These are phyloP conservation scores for Boletus pseudo-olivaceus DNA, from an alignment of 768 basidiomycete species.

Conservation along the genomic window DNA sequence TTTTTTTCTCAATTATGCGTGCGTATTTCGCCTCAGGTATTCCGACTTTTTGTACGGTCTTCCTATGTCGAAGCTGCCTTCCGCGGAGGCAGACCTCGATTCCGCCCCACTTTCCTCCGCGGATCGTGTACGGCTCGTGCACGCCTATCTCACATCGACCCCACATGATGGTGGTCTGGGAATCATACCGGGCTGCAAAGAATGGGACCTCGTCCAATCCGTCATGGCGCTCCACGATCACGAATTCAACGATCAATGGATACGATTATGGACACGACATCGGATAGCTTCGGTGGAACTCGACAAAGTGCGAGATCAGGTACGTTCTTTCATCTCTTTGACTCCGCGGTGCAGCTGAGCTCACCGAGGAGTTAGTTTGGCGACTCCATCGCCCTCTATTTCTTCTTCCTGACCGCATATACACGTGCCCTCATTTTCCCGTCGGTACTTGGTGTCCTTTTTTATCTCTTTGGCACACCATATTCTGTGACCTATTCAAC, in stretches of 20 bases:
- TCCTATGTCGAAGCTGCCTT: constrained; percentile 48
- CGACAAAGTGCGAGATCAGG: constrained; percentile 71
- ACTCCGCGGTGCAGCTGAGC: not conserved
- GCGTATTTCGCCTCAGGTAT: constrained; percentile 39
- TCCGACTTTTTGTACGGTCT: constrained; percentile 77
- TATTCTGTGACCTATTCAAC: constrained; percentile 79
- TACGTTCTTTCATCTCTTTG: constrained; percentile 26
- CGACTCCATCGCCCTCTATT: constrained; percentile 82
- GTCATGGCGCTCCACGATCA: constrained; percentile 85
- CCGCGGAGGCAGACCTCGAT: constrained; percentile 40
- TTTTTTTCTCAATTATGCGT: not conserved
- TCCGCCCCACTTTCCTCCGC: constrained; percentile 56
- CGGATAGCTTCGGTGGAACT: constrained; percentile 62
- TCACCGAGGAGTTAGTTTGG: constrained; percentile 52
- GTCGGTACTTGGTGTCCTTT: constrained; percentile 61
- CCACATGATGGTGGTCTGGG: constrained; percentile 80
- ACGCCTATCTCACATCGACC: constrained; percentile 67
- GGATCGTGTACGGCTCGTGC: constrained; percentile 77
- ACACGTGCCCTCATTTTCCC: constrained; percentile 77
- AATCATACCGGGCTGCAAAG: constrained; percentile 63
- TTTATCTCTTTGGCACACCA: constrained; percentile 65
- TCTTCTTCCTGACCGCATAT: constrained; percentile 83
- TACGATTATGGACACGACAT: constrained; percentile 67
- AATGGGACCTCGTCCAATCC: constrained; percentile 79
- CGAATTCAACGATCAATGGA: constrained; percentile 76